Percentiles rank a stretch among this genome's conserved stretches.
Evolutionary conservation across 768 basidiomycete species (phyloP).

Genomic region (Lanmaoa rubissima): DNA sequence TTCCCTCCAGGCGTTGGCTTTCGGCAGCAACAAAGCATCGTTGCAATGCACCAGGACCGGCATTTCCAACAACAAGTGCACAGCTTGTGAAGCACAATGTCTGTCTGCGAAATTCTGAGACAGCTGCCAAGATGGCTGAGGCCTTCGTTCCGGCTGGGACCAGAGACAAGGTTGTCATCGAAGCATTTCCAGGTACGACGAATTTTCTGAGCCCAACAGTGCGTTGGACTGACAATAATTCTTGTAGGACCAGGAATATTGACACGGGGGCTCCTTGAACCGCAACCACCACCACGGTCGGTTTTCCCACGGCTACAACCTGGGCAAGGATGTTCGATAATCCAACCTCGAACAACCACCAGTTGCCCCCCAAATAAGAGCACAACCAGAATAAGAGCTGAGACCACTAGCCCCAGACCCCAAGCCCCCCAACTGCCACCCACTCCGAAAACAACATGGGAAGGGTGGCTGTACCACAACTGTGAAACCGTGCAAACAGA

Average conservation of each 20-base stretch:
- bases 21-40: conserved; percentile 12
- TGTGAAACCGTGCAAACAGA: too few species aligned
- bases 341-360: too few species aligned
- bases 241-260: conserved; percentile 69
- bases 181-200: conserved; percentile 75
- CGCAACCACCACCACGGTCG: too few species aligned
- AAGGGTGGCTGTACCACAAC: too few species aligned
- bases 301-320: too few species aligned
- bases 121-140: conserved; percentile 54
- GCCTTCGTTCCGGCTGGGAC: conserved; percentile 55
- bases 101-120: conserved; percentile 35
- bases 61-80: conserved; percentile 22
- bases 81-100: conserved; percentile 32
- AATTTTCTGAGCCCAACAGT: not conserved
- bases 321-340: too few species aligned
- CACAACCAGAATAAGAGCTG: too few species aligned
- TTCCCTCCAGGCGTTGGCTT: conserved; percentile 17
- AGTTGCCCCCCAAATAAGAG: too few species aligned
- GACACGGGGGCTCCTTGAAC: conserved; percentile 40
- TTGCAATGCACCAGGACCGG: not conserved
- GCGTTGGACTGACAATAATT: not conserved
- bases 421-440: too few species aligned
- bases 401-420: too few species aligned
- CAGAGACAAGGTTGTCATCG: conserved; percentile 62
- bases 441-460: too few species aligned